Evolutionary conservation across 129 eudicot genomes (phyloP).

Genomic region (Artemisia tridentata): DNA sequence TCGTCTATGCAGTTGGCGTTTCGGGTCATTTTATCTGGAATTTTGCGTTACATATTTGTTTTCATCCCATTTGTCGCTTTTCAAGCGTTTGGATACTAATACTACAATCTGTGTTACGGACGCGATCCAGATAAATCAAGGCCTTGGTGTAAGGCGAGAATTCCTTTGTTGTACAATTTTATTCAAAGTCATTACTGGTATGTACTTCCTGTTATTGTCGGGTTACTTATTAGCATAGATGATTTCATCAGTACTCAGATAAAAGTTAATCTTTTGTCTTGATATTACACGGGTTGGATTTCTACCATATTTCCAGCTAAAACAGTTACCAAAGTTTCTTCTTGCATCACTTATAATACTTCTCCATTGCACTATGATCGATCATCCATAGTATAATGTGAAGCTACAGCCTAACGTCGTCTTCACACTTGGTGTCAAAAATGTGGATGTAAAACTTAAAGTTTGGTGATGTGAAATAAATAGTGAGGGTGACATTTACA

Average conservation of each 20-base stretch:
- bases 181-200: constrained; percentile 95
- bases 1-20: constrained; percentile 51
- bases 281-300: constrained; percentile 83
- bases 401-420: constrained; percentile 49
- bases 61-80: constrained; percentile 60
- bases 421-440: constrained; percentile 50
- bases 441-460: no score
- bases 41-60: constrained; percentile 51
- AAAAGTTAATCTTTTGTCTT: constrained; percentile 13
- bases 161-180: constrained; percentile 77
- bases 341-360: constrained; percentile 86
- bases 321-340: constrained; percentile 85
- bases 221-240: not conserved
- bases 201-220: constrained; percentile 9
- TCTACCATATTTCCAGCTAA: constrained; percentile 72
- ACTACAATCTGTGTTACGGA: constrained; percentile 61
- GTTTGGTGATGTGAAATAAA: no score
- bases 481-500: no score
- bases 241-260: not conserved
- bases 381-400: constrained; percentile 47
- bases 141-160: constrained; percentile 84
- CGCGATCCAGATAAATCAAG: constrained; percentile 46
- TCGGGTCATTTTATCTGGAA: constrained; percentile 59
- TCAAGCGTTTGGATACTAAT: constrained; percentile 98
- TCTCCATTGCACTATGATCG: constrained; percentile 66